Evolutionary conservation across 306 rosid species (phyloP).

Genomic region (Amphicarpaea edgeworthii): DNA sequence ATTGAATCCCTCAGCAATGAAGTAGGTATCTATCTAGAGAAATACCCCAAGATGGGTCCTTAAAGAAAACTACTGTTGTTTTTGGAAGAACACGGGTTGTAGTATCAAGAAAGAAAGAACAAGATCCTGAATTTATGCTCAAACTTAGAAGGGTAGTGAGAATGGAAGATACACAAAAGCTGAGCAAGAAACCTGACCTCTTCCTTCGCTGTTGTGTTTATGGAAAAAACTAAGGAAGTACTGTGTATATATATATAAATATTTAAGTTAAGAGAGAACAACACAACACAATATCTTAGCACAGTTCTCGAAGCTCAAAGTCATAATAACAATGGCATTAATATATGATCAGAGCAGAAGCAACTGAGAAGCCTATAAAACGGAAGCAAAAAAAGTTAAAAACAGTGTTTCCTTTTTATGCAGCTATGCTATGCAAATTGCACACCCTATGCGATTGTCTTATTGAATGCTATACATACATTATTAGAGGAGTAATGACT

Average conservation of each 20-base stretch:
- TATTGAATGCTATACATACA: constrained; percentile 29
- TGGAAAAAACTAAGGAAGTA: constrained; percentile 70
- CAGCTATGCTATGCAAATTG: constrained; percentile 48
- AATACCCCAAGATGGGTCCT: constrained; percentile 40
- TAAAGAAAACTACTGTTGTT: constrained; percentile 30
- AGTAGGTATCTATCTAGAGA: constrained; percentile 25
- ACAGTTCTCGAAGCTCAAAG: constrained; percentile 68
- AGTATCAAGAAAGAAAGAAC: constrained; percentile 49
- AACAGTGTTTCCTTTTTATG: constrained; percentile 53
- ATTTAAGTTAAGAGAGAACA: constrained; percentile 18
- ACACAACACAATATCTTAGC: constrained; percentile 50
- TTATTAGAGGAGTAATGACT: background rate
- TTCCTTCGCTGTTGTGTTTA: constrained; percentile 50
- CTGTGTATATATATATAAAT: constrained; percentile 24
- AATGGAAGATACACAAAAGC: constrained; percentile 52
- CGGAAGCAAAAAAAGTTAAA: constrained; percentile 58
- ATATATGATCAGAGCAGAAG: constrained; percentile 48
- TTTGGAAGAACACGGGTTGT: constrained; percentile 45
- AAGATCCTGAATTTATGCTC: constrained; percentile 48
- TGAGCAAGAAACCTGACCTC: constrained; percentile 50
- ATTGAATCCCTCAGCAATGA: constrained; percentile 24
- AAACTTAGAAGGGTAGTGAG: constrained; percentile 28
- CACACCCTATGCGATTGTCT: constrained; percentile 40
- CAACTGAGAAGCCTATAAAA: constrained; percentile 54
- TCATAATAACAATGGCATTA: constrained; percentile 66